A percentile compares a stretch with the other conserved stretches of the same genome.
Evolutionary conservation across 2,329 filamentous ascomycete species (phyloP).

Genomic region (Sarocladiaceae sp.): DNA sequence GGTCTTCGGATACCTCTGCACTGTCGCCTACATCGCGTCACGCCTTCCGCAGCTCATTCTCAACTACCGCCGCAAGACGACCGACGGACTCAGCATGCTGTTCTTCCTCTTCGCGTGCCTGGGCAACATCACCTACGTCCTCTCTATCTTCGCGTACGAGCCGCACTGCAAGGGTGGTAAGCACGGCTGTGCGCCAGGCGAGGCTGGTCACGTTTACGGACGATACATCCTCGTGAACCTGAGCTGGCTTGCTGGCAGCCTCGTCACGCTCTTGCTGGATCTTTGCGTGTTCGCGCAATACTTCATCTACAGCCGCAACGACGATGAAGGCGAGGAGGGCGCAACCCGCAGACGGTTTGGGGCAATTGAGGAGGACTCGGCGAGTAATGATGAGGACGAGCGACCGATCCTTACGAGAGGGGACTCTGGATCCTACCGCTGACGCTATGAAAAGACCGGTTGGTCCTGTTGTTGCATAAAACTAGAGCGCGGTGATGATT

Average conservation of each 20-base stretch:
- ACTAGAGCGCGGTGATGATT: too few species aligned
- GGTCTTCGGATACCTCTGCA: constrained; percentile 89
- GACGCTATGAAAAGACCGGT: too few species aligned
- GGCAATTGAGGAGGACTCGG: constrained; percentile 1
- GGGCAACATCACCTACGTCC: constrained; percentile 87
- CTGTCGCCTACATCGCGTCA: constrained; percentile 79
- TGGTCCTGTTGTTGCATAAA: too few species aligned
- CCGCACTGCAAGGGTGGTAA: constrained; percentile 52
- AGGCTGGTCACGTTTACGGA: constrained; percentile 62
- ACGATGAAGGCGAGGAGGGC: constrained; percentile 21
- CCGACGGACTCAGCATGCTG: constrained; percentile 85
- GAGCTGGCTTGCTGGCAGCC: constrained; percentile 83
- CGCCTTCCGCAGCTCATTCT: constrained; percentile 85
- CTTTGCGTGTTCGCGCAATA: constrained; percentile 86
- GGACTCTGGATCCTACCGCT: constrained; percentile 12
- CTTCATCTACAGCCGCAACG: constrained; percentile 63
- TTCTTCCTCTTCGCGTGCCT: constrained; percentile 97
- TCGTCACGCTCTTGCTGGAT: constrained; percentile 81
- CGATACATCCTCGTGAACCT: constrained; percentile 83
- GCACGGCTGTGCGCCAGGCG: constrained; percentile 54
- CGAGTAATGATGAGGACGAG: constrained; percentile 11
- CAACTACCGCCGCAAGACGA: constrained; percentile 88
- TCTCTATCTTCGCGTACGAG: constrained; percentile 87
- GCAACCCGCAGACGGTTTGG: constrained; percentile 29
- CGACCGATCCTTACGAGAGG: constrained; percentile 16